Base-by-base conservation (phyloP, 2,329 filamentous ascomycete genomes). In the Sarocladium kiliense region DNA sequence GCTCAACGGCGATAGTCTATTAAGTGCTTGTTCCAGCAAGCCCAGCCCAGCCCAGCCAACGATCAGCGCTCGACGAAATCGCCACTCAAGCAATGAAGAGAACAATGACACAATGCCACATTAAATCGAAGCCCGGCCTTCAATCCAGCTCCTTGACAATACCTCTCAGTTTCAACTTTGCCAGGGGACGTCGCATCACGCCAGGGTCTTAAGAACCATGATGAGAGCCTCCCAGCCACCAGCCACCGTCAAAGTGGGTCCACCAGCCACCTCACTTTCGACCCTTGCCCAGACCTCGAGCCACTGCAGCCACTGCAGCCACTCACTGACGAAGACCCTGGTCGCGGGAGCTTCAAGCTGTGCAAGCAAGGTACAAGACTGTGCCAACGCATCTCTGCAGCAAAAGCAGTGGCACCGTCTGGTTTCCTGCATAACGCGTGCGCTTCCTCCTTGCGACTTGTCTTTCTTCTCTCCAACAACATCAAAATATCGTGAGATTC, bases 261-360 rank as follows among this genome's bases (percentile, higher is more conserved):
- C 47, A 19, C 47, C 47, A 54, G 53, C 53, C 53, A 54, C 53
- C 51, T 37, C 25, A 54, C 37, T 54, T 54, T 45, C 36, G 23
- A 32, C 53, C 36, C 53, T 32, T 27, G 21, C 37, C n/a, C 39
- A 39, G n/a, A 18, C 36, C 19, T 16, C 6, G 21, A 47, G 10
- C 21, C 26, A 25, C 42, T 47, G 21, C 4, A 10, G 21, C 12
- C 12, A 23, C 11, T 25, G 21, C 21, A 47, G n/a, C 42, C 21
- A 47, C 21, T n/a, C 21, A 47, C 42, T 16, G 18, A 47, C 10
- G 42, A 7, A 19, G 23, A 18, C 25, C 45, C 25, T 3, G 30
- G 30, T 18, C 6, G 7, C 30, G 25, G 30, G 27, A 36, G 27
- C 26, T 30, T 34, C 34, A 53, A 39, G 49, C 49, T 23, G 3